Evolutionary conservation across 83 land plant species (phyloP), one percentile per base, ranked within the genome.

Genomic region (Picea abies): DNA sequence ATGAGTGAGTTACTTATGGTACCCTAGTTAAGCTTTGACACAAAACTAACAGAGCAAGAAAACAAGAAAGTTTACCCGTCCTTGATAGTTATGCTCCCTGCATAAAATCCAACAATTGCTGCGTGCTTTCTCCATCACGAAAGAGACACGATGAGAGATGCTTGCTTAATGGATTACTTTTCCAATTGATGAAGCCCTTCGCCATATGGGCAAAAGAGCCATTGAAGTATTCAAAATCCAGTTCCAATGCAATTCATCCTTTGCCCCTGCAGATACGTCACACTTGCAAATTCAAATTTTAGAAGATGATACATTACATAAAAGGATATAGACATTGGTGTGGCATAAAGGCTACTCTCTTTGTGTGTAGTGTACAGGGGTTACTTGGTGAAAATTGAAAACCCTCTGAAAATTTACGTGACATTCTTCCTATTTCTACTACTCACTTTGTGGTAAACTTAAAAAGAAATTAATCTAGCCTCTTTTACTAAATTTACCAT

Each of bases 141-240:
- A 52, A 52, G 56, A 10, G 11, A 52, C 56, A 52, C 25, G 94
- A 84, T 5, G 94, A 87, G 23, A 96, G 67, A 81, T 91, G 93
- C 84, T 88, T 90, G 25, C 93, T 85, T 10, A 10, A 52, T 0
- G 90, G 41, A 90, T 81, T 14, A 98, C 98, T 79, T 94, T 93
- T 26, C 99, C 99, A 47, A 97, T 92, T 2, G 99, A 97, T 17
- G 90, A 85, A 37, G 99, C 90, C 80, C 93, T 80, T 47, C 29
- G 90, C 91, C 61, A 96, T 66, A 65, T 66, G 90, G 69, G 98
- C 98, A 70, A 87, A 86, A 1, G 86, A 68, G 25, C 81, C 86
- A 79, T 94, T 91, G 84, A 91, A 88, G 37, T 97, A 93, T 32
- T 87, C 94, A 68, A 96, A 92, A 85, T 97, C 96, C 63, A 97